Percentiles rank a stretch among this genome's conserved stretches.
Conservation (phyloP, 2,329 filamentous ascomycete species). For the Pleomassaria siparia region DNA sequence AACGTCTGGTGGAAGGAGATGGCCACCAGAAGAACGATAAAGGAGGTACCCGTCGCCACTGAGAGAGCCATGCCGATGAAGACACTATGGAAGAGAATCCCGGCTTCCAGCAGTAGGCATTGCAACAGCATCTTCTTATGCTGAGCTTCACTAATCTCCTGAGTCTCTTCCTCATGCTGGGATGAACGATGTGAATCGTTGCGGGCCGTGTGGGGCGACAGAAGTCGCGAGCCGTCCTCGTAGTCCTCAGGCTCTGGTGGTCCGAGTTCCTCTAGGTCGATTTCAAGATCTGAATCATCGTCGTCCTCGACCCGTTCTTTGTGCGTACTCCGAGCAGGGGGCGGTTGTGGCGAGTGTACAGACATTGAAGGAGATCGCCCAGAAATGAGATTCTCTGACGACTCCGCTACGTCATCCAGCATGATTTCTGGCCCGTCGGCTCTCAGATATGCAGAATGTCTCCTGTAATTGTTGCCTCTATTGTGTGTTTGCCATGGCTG, state of each 20-base stretch:
- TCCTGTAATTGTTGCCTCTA: conserved; percentile 35
- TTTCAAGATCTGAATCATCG: conserved; percentile 36
- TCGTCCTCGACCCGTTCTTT: conserved; percentile 10
- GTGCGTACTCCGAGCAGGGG: conserved; percentile 7
- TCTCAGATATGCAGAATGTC: conserved; percentile 25
- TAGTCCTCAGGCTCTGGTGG: conserved; percentile 24
- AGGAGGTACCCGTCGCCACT: conserved; percentile 66
- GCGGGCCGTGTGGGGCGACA: conserved; percentile 24
- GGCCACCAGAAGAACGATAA: conserved; percentile 66
- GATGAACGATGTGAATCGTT: conserved; percentile 16
- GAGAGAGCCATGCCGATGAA: conserved; percentile 75
- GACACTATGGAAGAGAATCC: conserved; percentile 77
- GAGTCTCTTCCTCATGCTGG: conserved; percentile 16
- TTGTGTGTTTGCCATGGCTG: conserved; percentile 25
- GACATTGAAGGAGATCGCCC: conserved; percentile 36
- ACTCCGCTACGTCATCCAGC: conserved; percentile 30
- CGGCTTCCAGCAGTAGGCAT: conserved; percentile 73
- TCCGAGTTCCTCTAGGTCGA: conserved; percentile 39
- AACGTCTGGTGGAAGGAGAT: conserved; percentile 74
- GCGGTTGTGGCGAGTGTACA: conserved; percentile 21
- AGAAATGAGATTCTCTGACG: conserved; percentile 37
- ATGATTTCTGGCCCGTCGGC: conserved; percentile 33
- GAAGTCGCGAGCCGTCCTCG: conserved; percentile 36
- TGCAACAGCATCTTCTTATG: conserved; percentile 67
- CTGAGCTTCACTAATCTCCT: conserved; percentile 47